Evolutionary conservation across 352 stramenopile genomes (phyloP), one percentile per base, ranked within the genome.

Genomic region (Globisporangium cederbergense): DNA sequence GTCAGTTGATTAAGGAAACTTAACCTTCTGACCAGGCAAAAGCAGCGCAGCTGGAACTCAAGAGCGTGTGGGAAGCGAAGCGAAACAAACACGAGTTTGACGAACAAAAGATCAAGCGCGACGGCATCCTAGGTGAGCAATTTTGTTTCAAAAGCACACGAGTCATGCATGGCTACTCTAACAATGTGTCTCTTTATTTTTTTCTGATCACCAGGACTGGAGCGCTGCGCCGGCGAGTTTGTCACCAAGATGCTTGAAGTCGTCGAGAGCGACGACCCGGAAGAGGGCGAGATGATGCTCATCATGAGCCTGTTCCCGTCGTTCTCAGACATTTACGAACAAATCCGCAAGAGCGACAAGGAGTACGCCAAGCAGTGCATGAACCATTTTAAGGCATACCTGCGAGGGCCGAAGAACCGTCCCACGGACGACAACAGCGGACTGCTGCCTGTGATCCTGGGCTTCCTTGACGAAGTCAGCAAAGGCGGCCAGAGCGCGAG

Each of bases 271-370:
- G 81, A 93, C 55, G 83, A 95, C 68, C 60, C 79, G 2, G 86
- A 95, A 60, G 86, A 92, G 51, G 86, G 86, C 16, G 79, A 92
- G 64, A 82, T 96, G 64, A 73, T 88, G 63, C 77, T 96, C 56
- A 76, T 95, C 50, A 91, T 91, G 75, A 83, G 74, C 53, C 54
- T 95, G 22, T 97, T 97, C 60, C 89, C 89, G n/a, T 92, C 83
- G 50, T 95, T 96, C 71, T 83, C 85, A 36, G 76, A 94, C 66
- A 88, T 93, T 71, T 97, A 90, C 70, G 75, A 85, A 28, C 88
- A 97, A 64, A 91, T 97, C 53, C 79, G 80, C 46, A 74, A 68
- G 43, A 87, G 74, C 55, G 88, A 97, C 68, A 72, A 70, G 36
- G 87, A 91, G 58, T 95, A 92, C 63, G 88, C 89, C 30, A 79